phyloP scores from a whole-genome alignment of 2,329 filamentous ascomycete species.

The Westerdykella sp. region DNA sequence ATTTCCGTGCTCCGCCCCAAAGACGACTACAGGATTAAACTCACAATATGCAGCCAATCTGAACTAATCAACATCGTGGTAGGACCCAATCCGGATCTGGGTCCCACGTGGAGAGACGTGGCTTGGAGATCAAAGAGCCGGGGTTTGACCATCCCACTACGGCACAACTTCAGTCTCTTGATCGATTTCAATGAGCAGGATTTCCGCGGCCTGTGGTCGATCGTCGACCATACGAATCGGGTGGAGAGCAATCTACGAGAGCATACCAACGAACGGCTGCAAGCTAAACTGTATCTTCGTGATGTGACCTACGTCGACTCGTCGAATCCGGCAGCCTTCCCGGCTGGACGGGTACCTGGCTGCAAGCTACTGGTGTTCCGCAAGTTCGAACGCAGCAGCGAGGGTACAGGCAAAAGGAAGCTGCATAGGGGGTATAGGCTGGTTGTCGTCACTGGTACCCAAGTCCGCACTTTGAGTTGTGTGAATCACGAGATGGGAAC shows the following conservation, averaged over 20 bases:
- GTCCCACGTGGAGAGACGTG: slow-evolving; percentile 75
- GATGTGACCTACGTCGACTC: slow-evolving; percentile 78
- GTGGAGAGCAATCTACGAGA: slow-evolving; percentile 66
- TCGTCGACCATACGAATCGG: slow-evolving; percentile 77
- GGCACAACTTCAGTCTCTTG: slow-evolving; percentile 67
- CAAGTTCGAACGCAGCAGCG: slow-evolving; percentile 58
- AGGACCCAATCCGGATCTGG: slow-evolving; percentile 59
- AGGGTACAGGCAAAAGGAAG: slow-evolving; percentile 64
- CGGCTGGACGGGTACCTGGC: slow-evolving; percentile 62
- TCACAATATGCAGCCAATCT: slow-evolving; percentile 73
- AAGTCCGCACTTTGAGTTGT: slow-evolving; percentile 69
- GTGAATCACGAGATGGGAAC: slow-evolving; percentile 62
- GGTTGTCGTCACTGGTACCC: slow-evolving; percentile 69
- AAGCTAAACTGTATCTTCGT: slow-evolving; percentile 63
- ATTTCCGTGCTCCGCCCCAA: slow-evolving; percentile 68
- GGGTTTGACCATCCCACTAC: slow-evolving; percentile 62
- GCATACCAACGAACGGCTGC: slow-evolving; percentile 60
- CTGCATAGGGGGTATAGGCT: slow-evolving; percentile 76
- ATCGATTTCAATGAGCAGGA: slow-evolving; percentile 69
- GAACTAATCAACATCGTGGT: slow-evolving; percentile 70
- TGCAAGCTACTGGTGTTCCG: slow-evolving; percentile 75
- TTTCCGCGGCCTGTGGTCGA: slow-evolving; percentile 71
- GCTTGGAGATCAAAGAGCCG: slow-evolving; percentile 66
- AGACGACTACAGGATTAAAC: slow-evolving; percentile 62
- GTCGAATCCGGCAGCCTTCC: slow-evolving; percentile 64